Percentiles rank a stretch among this genome's conserved stretches.
Evolutionary conservation across 495 filamentous ascomycete species (phyloP).

Genomic region (Xylaria curta): DNA sequence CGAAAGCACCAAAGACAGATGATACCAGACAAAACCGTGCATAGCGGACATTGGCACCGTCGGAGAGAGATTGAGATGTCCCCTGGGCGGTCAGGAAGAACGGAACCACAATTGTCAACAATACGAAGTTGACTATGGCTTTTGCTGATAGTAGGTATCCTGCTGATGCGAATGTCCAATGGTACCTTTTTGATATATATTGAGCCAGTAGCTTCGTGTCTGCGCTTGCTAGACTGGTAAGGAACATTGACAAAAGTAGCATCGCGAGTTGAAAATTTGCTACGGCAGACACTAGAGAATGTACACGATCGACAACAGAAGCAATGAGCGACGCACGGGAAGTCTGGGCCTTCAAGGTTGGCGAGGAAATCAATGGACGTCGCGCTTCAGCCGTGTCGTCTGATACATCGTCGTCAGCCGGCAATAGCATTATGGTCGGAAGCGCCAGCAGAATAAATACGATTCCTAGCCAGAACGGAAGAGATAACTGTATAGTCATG

Average conservation of each 20-base stretch:
- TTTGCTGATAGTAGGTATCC: slow-evolving; percentile 54
- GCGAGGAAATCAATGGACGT: slow-evolving; percentile 41
- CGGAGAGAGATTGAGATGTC: slow-evolving; percentile 34
- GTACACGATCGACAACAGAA: slow-evolving; percentile 35
- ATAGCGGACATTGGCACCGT: slow-evolving; percentile 39
- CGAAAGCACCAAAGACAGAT: slow-evolving; percentile 48
- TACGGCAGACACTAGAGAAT: slow-evolving; percentile 35
- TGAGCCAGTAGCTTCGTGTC: slow-evolving; percentile 54
- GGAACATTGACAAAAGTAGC: slow-evolving; percentile 47
- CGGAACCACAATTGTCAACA: slow-evolving; percentile 48
- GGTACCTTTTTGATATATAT: slow-evolving; percentile 52
- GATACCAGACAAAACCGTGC: slow-evolving; percentile 45
- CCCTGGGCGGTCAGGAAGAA: slow-evolving; percentile 34
- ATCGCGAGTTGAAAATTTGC: slow-evolving; percentile 43
- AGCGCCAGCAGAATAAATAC: slow-evolving; percentile 45
- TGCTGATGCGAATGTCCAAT: slow-evolving; percentile 48
- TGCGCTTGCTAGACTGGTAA: slow-evolving; percentile 53
- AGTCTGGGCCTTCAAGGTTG: slow-evolving; percentile 34
- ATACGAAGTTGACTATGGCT: slow-evolving; percentile 50
- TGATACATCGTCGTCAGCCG: slow-evolving; percentile 17
- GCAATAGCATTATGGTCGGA: slow-evolving; percentile 39
- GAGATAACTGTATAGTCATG: slow-evolving; percentile 47
- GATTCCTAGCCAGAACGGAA: slow-evolving; percentile 50
- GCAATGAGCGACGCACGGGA: slow-evolving; percentile 26
- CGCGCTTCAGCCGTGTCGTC: slow-evolving; percentile 33